These are phyloP conservation scores for Drechslerella dactyloides DNA, from an alignment of 2,329 filamentous ascomycete genomes.

Conservation along the genomic window DNA sequence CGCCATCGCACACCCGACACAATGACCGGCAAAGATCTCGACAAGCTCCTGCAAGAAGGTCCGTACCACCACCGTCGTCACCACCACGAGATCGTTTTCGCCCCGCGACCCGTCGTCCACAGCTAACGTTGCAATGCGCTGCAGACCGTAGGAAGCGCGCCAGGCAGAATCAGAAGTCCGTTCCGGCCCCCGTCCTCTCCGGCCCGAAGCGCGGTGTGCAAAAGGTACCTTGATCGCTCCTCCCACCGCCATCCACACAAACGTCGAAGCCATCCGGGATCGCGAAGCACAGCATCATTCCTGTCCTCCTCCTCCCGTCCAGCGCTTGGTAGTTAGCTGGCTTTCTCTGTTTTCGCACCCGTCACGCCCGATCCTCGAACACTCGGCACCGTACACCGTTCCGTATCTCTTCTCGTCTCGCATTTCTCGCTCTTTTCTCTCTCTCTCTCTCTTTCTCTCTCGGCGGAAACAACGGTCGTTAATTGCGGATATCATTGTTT, in stretches of 20 bases:
- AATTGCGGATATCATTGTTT: background rate
- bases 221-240: slow-evolving; percentile 33
- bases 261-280: slow-evolving; percentile 22
- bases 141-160: slow-evolving; percentile 38
- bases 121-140: slow-evolving; percentile 14
- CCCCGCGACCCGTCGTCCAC: background rate
- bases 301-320: slow-evolving; percentile 15
- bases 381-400: slow-evolving; percentile 12
- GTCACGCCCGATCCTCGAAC: slow-evolving; percentile 7
- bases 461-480: background rate
- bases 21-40: slow-evolving; percentile 39
- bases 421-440: no score
- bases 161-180: slow-evolving; percentile 21
- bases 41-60: slow-evolving; percentile 37
- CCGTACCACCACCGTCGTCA: slow-evolving; percentile 3
- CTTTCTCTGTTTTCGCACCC: slow-evolving; percentile 10
- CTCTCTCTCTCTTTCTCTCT: slow-evolving; percentile 14
- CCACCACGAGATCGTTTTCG: no score
- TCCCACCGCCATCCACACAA: slow-evolving; percentile 27
- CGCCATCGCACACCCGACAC: background rate
- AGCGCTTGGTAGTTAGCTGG: slow-evolving; percentile 12
- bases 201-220: slow-evolving; percentile 32
- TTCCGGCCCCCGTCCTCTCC: slow-evolving; percentile 25
- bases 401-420: slow-evolving; percentile 9
- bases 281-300: slow-evolving; percentile 14